Evolutionary conservation across 2,329 filamentous ascomycete species (phyloP).

Genomic region (Hymenoscyphus repandus): DNA sequence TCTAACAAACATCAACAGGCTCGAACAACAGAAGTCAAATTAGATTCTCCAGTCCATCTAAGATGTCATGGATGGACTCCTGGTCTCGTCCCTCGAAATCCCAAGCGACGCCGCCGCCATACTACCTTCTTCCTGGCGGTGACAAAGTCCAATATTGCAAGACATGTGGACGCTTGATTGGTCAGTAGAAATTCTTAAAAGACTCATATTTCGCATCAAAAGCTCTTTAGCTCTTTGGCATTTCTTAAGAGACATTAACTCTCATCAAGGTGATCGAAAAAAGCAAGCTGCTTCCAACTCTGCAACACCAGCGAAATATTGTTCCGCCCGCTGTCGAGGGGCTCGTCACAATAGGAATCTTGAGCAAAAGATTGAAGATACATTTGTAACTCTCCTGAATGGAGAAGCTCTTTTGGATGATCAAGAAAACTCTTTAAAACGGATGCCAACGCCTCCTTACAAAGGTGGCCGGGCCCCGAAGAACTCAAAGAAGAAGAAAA

Average conservation of each 20-base stretch:
- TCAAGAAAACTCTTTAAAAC: constrained; percentile 12
- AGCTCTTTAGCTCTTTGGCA: too few species aligned
- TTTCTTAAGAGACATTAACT: not conserved
- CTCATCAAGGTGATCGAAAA: not conserved
- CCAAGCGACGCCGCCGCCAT: constrained; percentile 42
- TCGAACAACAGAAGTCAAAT: not conserved
- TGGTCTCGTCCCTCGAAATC: constrained; percentile 6
- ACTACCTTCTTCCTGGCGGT: constrained; percentile 42
- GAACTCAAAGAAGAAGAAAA: constrained; percentile 31
- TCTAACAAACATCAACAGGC: too few species aligned
- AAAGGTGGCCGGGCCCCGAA: not conserved
- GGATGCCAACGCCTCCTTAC: not conserved
- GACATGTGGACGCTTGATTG: constrained; percentile 51
- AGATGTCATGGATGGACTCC: constrained; percentile 6
- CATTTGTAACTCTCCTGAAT: constrained; percentile 37
- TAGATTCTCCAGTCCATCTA: not conserved
- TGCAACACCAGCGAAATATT: constrained; percentile 42
- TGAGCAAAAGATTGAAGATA: constrained; percentile 48
- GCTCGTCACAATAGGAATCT: constrained; percentile 35
- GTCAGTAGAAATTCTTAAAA: too few species aligned
- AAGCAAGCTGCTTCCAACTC: not conserved
- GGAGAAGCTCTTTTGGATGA: constrained; percentile 18
- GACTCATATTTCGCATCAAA: too few species aligned
- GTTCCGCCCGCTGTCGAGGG: constrained; percentile 51
- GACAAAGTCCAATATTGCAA: constrained; percentile 50